Evolutionary conservation across 345 rosid species (phyloP).

Genomic region (Aurinia saxatilis): DNA sequence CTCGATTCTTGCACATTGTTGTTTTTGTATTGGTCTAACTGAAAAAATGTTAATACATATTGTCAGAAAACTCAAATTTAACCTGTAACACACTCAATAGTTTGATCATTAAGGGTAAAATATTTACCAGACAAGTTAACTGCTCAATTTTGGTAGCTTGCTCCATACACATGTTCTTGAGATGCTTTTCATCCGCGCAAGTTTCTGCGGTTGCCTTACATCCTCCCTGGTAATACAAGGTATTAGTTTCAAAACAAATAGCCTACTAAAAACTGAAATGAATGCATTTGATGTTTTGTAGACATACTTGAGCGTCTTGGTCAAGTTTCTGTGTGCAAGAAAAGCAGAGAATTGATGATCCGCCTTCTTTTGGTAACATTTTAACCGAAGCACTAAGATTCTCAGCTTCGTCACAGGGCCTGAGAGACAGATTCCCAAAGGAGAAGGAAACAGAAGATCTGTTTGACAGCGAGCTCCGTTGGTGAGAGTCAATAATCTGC

Average conservation of each 20-base stretch:
- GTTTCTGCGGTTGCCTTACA: conserved; percentile 42
- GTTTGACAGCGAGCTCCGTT: conserved; percentile 47
- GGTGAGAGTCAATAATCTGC: conserved; percentile 68
- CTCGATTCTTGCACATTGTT: conserved; percentile 25
- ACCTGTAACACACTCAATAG: neutral
- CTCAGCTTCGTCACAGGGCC: conserved; percentile 58
- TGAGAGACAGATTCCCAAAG: conserved; percentile 69
- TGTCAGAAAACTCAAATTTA: neutral
- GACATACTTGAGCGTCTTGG: conserved; percentile 25
- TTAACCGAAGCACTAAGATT: conserved; percentile 36
- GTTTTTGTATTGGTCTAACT: conserved; percentile 30
- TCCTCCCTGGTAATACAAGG: conserved; percentile 21
- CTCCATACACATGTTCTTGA: conserved; percentile 53
- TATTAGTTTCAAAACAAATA: neutral
- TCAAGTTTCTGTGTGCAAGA: conserved; percentile 63
- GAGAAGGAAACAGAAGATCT: conserved; percentile 75
- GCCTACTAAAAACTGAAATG: neutral
- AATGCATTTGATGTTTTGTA: neutral
- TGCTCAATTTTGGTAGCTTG: conserved; percentile 74
- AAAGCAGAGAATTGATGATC: conserved; percentile 44
- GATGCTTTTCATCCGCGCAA: conserved; percentile 29
- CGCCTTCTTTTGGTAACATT: conserved; percentile 26
- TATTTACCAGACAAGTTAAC: conserved; percentile 44
- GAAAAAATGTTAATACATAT: conserved; percentile 12
- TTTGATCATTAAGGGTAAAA: conserved; percentile 1